These are phyloP conservation scores for Metschnikowia sp. DNA, from an alignment of 805 yeast species.

Conservation along the genomic window DNA sequence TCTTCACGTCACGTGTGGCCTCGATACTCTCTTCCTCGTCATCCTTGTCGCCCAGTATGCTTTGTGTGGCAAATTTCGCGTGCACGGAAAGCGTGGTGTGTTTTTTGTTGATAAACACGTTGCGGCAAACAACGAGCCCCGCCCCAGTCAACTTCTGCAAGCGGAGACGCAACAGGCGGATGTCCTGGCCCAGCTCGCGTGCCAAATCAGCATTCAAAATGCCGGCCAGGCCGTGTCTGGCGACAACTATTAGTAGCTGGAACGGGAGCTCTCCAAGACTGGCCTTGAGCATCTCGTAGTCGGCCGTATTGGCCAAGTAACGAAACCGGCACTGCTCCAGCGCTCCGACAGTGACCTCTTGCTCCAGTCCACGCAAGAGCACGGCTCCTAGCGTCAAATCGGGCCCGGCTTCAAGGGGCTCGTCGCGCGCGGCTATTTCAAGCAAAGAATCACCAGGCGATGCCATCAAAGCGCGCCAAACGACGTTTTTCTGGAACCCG, in stretches of 20 bases:
- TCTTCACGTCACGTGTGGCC: conserved; percentile 26
- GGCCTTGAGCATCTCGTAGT: conserved; percentile 45
- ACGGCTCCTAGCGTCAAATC: conserved; percentile 10
- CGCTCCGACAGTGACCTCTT: conserved; percentile 29
- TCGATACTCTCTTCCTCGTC: conserved; percentile 13
- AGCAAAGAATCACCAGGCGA: conserved; percentile 11
- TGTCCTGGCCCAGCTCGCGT: conserved; percentile 60
- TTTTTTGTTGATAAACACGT: conserved; percentile 39
- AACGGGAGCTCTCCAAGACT: conserved; percentile 49
- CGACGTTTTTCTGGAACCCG: conserved; percentile 33
- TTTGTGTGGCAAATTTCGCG: conserved; percentile 38
- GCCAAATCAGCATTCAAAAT: conserved; percentile 58
- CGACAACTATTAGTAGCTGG: conserved; percentile 60
- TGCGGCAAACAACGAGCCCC: conserved; percentile 44
- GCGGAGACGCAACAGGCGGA: conserved; percentile 64
- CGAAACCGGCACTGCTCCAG: conserved; percentile 56
- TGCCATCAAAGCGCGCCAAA: conserved; percentile 40
- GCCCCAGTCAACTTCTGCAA: conserved; percentile 50
- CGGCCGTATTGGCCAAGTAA: conserved; percentile 49
- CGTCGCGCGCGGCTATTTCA: conserved; percentile 13
- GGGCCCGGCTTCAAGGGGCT: conserved; percentile 11
- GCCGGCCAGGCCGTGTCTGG: conserved; percentile 53
- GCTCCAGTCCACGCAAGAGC: conserved; percentile 12
- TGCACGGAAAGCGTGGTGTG: conserved; percentile 55
- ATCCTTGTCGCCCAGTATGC: conserved; percentile 19